Percentiles rank a stretch among this genome's conserved stretches.
Conservation (phyloP, 2,329 filamentous ascomycete genomes). For the Paecilomyces fulvus region DNA sequence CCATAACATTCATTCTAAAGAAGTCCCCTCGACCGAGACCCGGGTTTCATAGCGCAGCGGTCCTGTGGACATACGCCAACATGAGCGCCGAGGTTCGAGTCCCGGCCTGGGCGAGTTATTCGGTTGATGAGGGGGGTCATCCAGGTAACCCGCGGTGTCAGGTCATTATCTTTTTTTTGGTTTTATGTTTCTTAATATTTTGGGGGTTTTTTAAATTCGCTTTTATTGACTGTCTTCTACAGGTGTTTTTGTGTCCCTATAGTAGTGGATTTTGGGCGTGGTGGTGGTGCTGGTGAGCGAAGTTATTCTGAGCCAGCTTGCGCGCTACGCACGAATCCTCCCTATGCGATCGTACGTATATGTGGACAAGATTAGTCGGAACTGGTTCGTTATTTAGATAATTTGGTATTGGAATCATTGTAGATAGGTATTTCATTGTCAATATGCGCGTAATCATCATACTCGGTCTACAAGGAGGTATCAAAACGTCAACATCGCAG, state of each 20-base stretch:
- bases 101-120: no score
- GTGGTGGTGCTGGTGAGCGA: neutral
- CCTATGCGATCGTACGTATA: neutral
- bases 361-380: neutral
- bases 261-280: neutral
- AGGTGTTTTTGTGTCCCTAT: neutral
- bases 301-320: neutral
- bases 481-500: conserved; percentile 2
- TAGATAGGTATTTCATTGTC: neutral
- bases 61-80: neutral
- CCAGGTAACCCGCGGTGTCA: no score
- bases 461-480: neutral
- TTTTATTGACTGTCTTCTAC: no score
- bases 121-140: no score
- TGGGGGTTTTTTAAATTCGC: no score
- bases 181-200: no score
- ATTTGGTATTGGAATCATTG: neutral
- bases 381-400: neutral
- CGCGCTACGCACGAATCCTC: neutral
- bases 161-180: no score
- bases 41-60: neutral
- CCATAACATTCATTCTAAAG: neutral
- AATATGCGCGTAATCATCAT: neutral
- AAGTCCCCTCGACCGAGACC: no score
- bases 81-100: neutral